These are phyloP conservation scores for Polytrichum formosum DNA, from an alignment of 225 moss, liverwort and hornwort genomes.

Conservation along the genomic window DNA sequence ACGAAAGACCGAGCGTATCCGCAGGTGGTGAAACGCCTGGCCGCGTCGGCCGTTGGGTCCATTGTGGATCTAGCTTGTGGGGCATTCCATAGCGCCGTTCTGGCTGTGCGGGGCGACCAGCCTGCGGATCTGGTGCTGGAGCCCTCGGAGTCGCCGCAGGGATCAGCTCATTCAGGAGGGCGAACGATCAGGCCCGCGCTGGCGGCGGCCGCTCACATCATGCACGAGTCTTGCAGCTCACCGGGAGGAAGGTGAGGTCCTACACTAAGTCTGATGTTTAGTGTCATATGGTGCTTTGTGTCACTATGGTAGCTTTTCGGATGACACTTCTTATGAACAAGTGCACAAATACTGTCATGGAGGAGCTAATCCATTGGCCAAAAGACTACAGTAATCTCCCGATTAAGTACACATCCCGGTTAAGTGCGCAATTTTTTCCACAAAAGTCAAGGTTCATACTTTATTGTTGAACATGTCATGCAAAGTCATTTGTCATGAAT, in stretches of 20 bases:
- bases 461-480: no score
- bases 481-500: no score
- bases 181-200: neutral
- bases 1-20: neutral
- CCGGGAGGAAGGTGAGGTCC: neutral
- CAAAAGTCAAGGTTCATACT: no score
- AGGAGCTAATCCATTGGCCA: no score
- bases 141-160: neutral
- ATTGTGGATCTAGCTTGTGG: conserved; percentile 16
- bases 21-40: conserved; percentile 2
- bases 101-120: conserved; percentile 8
- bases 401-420: no score
- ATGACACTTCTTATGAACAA: no score
- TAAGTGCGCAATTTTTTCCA: no score
- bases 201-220: neutral
- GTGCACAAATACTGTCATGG: no score
- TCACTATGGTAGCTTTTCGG: no score
- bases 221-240: neutral
- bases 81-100: conserved; percentile 19
- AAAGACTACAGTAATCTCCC: no score
- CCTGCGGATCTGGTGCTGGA: conserved; percentile 6
- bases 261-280: no score
- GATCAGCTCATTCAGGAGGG: neutral
- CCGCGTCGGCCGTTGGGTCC: conserved; percentile 1
- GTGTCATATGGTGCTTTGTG: no score